A percentile compares a stretch with the other conserved stretches of the same genome.
These are phyloP conservation scores for Bonnemaisonia californica DNA, from an alignment of 31 red algal genomes.

Conservation along the genomic window DNA sequence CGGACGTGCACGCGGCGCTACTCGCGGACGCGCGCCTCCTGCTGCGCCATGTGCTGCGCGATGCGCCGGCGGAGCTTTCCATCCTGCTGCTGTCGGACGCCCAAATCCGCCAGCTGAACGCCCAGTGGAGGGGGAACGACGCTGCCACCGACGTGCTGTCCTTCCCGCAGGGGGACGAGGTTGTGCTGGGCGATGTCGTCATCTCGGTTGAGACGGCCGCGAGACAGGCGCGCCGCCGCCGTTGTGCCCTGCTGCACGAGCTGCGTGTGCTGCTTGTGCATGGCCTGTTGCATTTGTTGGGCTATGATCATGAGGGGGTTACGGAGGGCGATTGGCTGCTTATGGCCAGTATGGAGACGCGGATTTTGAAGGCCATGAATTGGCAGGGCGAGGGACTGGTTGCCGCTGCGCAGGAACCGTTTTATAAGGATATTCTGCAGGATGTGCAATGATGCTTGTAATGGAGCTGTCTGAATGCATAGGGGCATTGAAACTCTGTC, in stretches of 20 bases:
- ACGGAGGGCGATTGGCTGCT: constrained; percentile 55
- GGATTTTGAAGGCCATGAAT: constrained; percentile 26
- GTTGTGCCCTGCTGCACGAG: constrained; percentile 51
- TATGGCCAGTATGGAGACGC: constrained; percentile 62
- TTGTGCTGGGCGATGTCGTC: constrained; percentile 88
- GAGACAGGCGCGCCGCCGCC: constrained; percentile 46
- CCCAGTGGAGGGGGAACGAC: constrained; percentile 66
- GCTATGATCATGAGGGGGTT: constrained; percentile 88
- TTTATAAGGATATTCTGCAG: constrained; percentile 45
- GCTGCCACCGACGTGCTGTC: constrained; percentile 89
- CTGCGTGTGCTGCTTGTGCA: constrained; percentile 89
- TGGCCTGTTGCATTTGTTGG: constrained; percentile 92
- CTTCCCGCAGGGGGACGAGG: constrained; percentile 67
- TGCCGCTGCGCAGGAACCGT: constrained; percentile 35
- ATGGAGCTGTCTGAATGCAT: too few species aligned
- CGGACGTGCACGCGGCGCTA: not conserved
- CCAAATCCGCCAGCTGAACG: constrained; percentile 68
- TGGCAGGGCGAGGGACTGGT: constrained; percentile 65
- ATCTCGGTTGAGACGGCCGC: constrained; percentile 81
- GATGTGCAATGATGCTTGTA: too few species aligned
- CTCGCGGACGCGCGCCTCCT: constrained; percentile 41
- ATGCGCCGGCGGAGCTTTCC: constrained; percentile 76
- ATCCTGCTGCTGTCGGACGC: constrained; percentile 70
- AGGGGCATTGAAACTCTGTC: too few species aligned
- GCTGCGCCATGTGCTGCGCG: constrained; percentile 30